These are phyloP conservation scores for Solanum dulcamara DNA, from an alignment of 257 asterid genomes.

Conservation along the genomic window DNA sequence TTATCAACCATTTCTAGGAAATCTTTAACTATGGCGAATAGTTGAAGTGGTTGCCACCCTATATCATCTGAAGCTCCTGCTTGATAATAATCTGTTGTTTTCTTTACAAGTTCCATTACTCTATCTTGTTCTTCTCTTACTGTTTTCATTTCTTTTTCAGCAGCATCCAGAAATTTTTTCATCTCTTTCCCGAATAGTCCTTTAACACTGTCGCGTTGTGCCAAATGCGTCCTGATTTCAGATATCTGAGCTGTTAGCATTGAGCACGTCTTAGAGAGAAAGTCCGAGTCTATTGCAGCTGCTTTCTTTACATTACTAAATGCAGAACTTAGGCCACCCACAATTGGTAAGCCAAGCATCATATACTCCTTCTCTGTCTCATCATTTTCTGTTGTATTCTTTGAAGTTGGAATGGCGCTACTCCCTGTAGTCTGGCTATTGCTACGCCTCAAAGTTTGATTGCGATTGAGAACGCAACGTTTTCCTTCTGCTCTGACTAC, in stretches of 20 bases:
- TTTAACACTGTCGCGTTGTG: conserved; percentile 15
- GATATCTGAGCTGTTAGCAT: conserved; percentile 26
- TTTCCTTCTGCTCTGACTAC: conserved; percentile 88
- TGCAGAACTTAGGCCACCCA: conserved; percentile 74
- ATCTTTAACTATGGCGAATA: conserved; percentile 60
- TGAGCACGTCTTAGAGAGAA: conserved; percentile 27
- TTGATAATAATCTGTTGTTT: conserved; percentile 69
- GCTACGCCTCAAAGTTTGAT: conserved; percentile 38
- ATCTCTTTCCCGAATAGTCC: conserved; percentile 41
- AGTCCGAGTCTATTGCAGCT: conserved; percentile 45
- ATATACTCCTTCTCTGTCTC: conserved; percentile 68
- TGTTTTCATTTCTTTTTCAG: conserved; percentile 38
- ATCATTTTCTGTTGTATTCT: conserved; percentile 16
- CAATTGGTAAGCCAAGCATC: conserved; percentile 72
- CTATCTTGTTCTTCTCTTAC: conserved; percentile 44
- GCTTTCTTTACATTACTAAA: conserved; percentile 65
- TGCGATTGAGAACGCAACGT: conserved; percentile 45
- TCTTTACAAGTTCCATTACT: conserved; percentile 70
- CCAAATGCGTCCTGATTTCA: conserved; percentile 24
- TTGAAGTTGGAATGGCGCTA: conserved; percentile 9
- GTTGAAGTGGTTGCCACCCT: conserved; percentile 38
- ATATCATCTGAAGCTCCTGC: conserved; percentile 57
- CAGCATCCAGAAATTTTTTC: conserved; percentile 48
- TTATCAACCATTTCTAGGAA: conserved; percentile 81
- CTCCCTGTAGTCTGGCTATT: conserved; percentile 18